Percentiles rank a stretch among this genome's conserved stretches.
phyloP scores from a whole-genome alignment of 768 basidiomycete genomes.

The Mycena leptocephala region DNA sequence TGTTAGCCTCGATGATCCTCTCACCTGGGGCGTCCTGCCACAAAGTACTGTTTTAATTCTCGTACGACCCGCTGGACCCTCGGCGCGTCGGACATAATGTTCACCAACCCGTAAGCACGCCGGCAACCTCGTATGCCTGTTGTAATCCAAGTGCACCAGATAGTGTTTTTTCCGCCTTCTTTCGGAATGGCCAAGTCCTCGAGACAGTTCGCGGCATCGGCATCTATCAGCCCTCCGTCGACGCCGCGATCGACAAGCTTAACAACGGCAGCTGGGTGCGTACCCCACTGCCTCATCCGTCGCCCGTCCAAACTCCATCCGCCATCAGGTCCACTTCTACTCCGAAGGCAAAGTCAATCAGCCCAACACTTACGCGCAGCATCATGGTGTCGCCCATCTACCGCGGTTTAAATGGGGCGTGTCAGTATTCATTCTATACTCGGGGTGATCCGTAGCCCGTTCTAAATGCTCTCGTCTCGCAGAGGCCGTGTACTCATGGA shows the following conservation, averaged over 20 bases:
- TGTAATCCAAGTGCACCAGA: slow-evolving; percentile 43
- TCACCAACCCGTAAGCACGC: slow-evolving; percentile 86
- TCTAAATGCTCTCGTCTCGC: slow-evolving; percentile 18
- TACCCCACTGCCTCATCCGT: slow-evolving; percentile 28
- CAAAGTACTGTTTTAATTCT: slow-evolving; percentile 70
- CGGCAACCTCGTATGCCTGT: slow-evolving; percentile 19
- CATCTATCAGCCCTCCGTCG: slow-evolving; percentile 89
- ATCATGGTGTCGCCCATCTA: slow-evolving; percentile 64
- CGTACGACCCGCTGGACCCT: slow-evolving; percentile 89
- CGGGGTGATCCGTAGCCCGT: slow-evolving; percentile 17
- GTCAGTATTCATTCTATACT: slow-evolving; percentile 65
- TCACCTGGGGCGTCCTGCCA: slow-evolving; percentile 90
- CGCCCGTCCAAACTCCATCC: background rate
- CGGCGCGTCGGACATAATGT: slow-evolving; percentile 95
- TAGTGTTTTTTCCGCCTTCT: slow-evolving; percentile 89
- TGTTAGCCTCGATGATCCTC: slow-evolving; percentile 83
- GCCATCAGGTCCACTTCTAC: slow-evolving; percentile 88
- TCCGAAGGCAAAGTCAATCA: slow-evolving; percentile 93
- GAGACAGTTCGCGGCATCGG: slow-evolving; percentile 95
- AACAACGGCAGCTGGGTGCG: slow-evolving; percentile 91
- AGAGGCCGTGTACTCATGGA: slow-evolving; percentile 90
- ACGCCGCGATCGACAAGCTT: slow-evolving; percentile 86
- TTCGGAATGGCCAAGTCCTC: slow-evolving; percentile 90
- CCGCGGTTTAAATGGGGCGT: slow-evolving; percentile 96
- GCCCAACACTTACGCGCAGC: slow-evolving; percentile 64